A percentile compares a stretch with the other conserved stretches of the same genome.
These are phyloP conservation scores for Pleurotus pulmonarius DNA, from an alignment of 768 basidiomycete species.

Conservation along the genomic window DNA sequence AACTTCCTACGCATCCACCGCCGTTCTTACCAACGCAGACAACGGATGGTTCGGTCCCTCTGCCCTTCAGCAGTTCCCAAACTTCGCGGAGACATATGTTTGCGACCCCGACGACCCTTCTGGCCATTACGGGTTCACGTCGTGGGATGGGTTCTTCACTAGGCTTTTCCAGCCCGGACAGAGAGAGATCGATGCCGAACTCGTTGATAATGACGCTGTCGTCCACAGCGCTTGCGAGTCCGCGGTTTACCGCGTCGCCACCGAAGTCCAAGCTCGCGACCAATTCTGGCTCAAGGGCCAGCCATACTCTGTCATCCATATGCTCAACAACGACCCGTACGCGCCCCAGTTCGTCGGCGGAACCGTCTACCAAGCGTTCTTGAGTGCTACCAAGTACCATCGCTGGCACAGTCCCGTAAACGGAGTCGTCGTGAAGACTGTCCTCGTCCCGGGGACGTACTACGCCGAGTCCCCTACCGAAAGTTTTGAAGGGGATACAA, in stretches of 20 bases:
- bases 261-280: slow-evolving; percentile 36
- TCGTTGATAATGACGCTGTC: slow-evolving; percentile 22
- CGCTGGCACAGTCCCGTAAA: slow-evolving; percentile 42
- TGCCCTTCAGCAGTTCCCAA: background rate
- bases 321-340: slow-evolving; percentile 39
- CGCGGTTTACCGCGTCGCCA: slow-evolving; percentile 36
- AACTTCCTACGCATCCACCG: too few relatives aligned
- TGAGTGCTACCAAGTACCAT: slow-evolving; percentile 52
- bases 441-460: too few relatives aligned
- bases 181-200: slow-evolving; percentile 30
- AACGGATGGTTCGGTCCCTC: too few relatives aligned
- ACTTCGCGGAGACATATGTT: slow-evolving; percentile 34
- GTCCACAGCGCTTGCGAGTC: slow-evolving; percentile 55
- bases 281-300: slow-evolving; percentile 60
- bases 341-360: slow-evolving; percentile 44
- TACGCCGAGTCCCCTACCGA: too few relatives aligned
- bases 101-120: slow-evolving; percentile 30
- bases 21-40: too few relatives aligned
- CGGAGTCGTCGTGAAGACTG: too few relatives aligned
- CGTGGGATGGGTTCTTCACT: slow-evolving; percentile 57
- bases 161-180: slow-evolving; percentile 31
- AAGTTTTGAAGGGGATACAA: too few relatives aligned
- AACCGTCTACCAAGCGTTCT: slow-evolving; percentile 53
- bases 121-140: slow-evolving; percentile 37
- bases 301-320: slow-evolving; percentile 55